Conservation (phyloP, 225 moss, liverwort and hornwort species). For the Sphagnum tenellum region DNA sequence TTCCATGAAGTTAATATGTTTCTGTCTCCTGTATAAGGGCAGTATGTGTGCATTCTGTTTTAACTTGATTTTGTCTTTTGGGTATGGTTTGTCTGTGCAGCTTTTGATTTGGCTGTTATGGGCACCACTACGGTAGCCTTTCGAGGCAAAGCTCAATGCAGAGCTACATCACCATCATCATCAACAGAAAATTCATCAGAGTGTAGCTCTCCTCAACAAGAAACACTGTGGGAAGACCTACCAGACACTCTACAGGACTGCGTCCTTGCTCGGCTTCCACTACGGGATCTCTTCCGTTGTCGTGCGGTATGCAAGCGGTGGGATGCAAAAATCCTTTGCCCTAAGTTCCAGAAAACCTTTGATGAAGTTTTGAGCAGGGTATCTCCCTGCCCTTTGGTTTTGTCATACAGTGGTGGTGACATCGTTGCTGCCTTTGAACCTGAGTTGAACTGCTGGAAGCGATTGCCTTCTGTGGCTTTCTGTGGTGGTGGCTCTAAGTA, state of each 20-base stretch:
- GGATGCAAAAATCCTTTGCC: constrained; percentile 4
- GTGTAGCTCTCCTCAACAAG: neutral
- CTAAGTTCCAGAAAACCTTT: constrained; percentile 10
- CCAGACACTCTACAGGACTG: constrained; percentile 7
- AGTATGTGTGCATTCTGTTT: no score
- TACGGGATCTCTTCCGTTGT: constrained; percentile 6
- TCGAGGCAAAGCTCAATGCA: no score
- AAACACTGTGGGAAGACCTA: constrained; percentile 9
- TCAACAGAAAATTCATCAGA: neutral
- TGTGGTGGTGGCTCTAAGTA: constrained; percentile 9
- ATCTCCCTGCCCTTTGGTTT: constrained; percentile 8
- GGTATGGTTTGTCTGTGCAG: no score
- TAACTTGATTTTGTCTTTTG: no score
- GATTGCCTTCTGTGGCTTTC: constrained; percentile 5
- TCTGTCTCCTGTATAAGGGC: no score
- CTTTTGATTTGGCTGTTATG: no score
- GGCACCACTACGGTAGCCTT: no score
- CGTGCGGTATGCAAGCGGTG: constrained; percentile 7
- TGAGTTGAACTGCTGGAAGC: constrained; percentile 1
- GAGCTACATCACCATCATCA: no score
- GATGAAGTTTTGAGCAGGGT: constrained; percentile 3
- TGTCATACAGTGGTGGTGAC: constrained; percentile 4
- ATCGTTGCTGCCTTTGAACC: constrained; percentile 6
- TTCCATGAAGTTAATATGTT: no score
- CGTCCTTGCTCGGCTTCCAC: constrained; percentile 7